Percentiles rank a stretch among this genome's conserved stretches.
phyloP scores from a whole-genome alignment of 75 land plant species.

The Cryptomeria japonica region DNA sequence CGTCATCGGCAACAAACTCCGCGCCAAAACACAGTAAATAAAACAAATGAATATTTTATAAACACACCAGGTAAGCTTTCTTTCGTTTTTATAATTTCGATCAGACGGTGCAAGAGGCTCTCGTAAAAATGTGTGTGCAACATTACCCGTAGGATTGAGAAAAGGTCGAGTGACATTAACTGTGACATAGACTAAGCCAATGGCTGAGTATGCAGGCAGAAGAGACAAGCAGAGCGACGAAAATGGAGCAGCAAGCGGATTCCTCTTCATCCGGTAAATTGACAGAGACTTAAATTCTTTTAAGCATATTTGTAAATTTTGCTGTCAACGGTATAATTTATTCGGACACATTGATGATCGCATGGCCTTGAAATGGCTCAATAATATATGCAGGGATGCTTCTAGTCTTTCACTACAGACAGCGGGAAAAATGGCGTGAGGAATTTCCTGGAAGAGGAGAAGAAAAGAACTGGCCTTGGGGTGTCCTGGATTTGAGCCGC shows the following conservation, averaged over 20 bases:
- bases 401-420: background rate
- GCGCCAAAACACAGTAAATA: too few relatives aligned
- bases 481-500: background rate
- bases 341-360: background rate
- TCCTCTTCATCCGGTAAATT: background rate
- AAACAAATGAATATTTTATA: too few relatives aligned
- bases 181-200: background rate
- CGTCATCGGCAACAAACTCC: too few relatives aligned
- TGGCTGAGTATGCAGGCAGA: background rate
- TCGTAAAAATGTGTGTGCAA: background rate
- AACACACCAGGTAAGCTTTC: too few relatives aligned
- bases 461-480: background rate
- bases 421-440: background rate
- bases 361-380: background rate
- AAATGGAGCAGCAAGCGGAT: background rate
- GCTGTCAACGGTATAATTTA: background rate
- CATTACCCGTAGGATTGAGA: background rate
- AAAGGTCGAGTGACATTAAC: background rate
- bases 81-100: too few relatives aligned
- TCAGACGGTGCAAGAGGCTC: background rate
- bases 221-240: background rate
- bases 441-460: background rate
- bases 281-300: background rate
- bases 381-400: background rate
- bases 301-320: background rate